Evolutionary conservation across 306 rosid genomes (phyloP).

Genomic region (Castanea crenata): DNA sequence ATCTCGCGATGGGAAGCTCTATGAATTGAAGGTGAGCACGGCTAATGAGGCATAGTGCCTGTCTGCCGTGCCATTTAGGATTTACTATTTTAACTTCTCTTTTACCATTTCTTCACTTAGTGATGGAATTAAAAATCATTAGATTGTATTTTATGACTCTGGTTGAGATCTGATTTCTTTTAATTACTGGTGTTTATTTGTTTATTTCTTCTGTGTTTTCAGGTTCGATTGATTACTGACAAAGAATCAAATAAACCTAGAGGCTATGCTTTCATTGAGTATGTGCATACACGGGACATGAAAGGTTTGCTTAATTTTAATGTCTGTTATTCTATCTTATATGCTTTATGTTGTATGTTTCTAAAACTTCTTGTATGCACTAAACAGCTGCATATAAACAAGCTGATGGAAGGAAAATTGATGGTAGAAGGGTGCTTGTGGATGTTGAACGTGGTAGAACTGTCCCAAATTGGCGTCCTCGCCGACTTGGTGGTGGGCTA

Average conservation of each 20-base stretch:
- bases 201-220: slow-evolving; percentile 24
- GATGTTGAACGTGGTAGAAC: slow-evolving; percentile 99
- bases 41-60: slow-evolving; percentile 99
- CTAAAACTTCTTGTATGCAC: slow-evolving; percentile 4
- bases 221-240: slow-evolving; percentile 87
- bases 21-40: slow-evolving; percentile 99
- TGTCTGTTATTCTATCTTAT: slow-evolving; percentile 2
- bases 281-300: slow-evolving; percentile 95
- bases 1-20: slow-evolving; percentile 87
- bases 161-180: slow-evolving; percentile 25
- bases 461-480: slow-evolving; percentile 99
- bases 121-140: slow-evolving; percentile 8
- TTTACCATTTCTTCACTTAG: slow-evolving; percentile 7
- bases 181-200: slow-evolving; percentile 23
- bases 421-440: slow-evolving; percentile 95
- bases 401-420: slow-evolving; percentile 98
- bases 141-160: neutral
- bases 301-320: slow-evolving; percentile 57
- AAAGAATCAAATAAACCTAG: slow-evolving; percentile 71
- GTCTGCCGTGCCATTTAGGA: slow-evolving; percentile 99
- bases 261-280: slow-evolving; percentile 96
- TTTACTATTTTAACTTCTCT: slow-evolving; percentile 33
- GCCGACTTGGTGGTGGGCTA: slow-evolving; percentile 97
- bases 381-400: slow-evolving; percentile 96
- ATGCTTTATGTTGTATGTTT: neutral